Evolutionary conservation across 177 flowering plant species (phyloP), one percentile per base, ranked within the genome.

Genomic region (Vitis hybrid): DNA sequence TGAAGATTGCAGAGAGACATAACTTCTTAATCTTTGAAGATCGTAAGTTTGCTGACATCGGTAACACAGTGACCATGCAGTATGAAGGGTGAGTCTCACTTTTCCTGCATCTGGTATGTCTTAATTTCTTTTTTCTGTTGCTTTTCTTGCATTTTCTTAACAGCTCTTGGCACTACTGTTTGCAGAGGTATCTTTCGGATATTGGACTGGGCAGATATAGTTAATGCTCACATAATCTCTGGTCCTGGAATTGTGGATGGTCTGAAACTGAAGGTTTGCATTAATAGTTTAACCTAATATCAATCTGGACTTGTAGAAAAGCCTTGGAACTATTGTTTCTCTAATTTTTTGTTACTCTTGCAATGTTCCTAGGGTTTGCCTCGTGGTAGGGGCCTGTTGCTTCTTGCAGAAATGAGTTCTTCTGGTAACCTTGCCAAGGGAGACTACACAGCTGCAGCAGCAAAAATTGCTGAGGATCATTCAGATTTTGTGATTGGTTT

Each of bases 201-300:
- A 78, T 75, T 90, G 83, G 99, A 93, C 33, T 95, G 98, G 99
- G 99, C 99, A 39, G 98, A 95, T 78, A 95, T 95, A 72, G 72
- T 87, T 48, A 95, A 95, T 81, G 91, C 92, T 73, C 99, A 93
- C 84, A 90, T 95, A 51, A 87, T 91, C 72, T 84, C 98, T 48
- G 99, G 98, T 61, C 98, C 98, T 51, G 99, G 97, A 59, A 95
- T 95, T 63, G 99, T 95, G 62, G 94, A 95, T 84, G 99, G 98
- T n/a, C 75, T 95, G 73, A 95, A 95, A 77, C 72, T 84, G 77
- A 95, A 95, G 97, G 99, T 93, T 71, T 71, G 70, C 19, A 7
- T 48, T 56, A 6, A 6, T 33, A 12, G 15, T 13, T 31, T 48
- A 10, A 9, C 22, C 48, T 22, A 62, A 19, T 8, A 56, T 70